phyloP scores from a whole-genome alignment of 495 filamentous ascomycete species.

The Acidomyces sp. region DNA sequence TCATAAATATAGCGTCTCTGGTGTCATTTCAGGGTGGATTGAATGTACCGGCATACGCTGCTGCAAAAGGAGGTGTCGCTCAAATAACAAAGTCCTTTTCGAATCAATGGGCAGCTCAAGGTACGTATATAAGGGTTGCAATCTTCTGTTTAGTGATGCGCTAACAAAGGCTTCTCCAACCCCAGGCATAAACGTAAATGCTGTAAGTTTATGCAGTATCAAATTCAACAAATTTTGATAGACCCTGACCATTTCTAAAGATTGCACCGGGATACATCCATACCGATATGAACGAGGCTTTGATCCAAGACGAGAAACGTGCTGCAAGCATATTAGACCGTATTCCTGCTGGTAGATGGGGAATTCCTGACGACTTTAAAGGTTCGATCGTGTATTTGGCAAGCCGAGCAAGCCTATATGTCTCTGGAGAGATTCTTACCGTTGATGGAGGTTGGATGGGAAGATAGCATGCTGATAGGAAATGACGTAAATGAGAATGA shows the following conservation, averaged over 20 bases:
- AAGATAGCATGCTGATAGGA: no score
- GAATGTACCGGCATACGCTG: slow-evolving; percentile 80
- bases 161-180: no score
- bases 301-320: slow-evolving; percentile 57
- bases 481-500: no score
- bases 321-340: slow-evolving; percentile 60
- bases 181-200: slow-evolving; percentile 43
- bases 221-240: not conserved
- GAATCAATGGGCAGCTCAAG: slow-evolving; percentile 71
- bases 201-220: not conserved
- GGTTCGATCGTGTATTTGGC: slow-evolving; percentile 68
- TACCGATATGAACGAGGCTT: slow-evolving; percentile 80
- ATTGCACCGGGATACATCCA: slow-evolving; percentile 57
- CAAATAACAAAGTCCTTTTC: slow-evolving; percentile 76
- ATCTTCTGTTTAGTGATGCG: no score
- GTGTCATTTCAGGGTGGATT: slow-evolving; percentile 83
- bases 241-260: not conserved
- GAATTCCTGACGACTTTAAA: slow-evolving; percentile 75
- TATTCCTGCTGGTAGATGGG: slow-evolving; percentile 81
- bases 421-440: slow-evolving; percentile 63
- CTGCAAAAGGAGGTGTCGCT: slow-evolving; percentile 71
- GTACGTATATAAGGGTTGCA: slow-evolving; percentile 38
- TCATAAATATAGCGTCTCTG: slow-evolving; percentile 77
- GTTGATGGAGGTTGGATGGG: slow-evolving; percentile 95
- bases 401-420: slow-evolving; percentile 59